These are phyloP conservation scores for Mrakia frigida DNA, from an alignment of 768 basidiomycete genomes.

Conservation along the genomic window DNA sequence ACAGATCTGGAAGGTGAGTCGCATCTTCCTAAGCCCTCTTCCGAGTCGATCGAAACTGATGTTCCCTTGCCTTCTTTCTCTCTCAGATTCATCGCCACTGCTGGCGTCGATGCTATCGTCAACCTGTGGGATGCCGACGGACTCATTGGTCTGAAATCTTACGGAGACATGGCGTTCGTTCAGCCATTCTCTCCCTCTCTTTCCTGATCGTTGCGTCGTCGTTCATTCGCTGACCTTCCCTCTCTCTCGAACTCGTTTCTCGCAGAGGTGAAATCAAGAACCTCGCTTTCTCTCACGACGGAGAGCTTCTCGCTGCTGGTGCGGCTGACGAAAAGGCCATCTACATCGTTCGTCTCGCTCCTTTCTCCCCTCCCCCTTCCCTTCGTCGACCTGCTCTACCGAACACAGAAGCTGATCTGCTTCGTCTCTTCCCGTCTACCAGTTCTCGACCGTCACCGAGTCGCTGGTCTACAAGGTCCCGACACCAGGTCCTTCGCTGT, in stretches of 20 bases:
- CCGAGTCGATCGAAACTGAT: not conserved
- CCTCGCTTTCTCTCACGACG: constrained; percentile 17
- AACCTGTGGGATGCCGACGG: constrained; percentile 25
- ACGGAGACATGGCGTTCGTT: constrained; percentile 26
- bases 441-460: constrained; percentile 24
- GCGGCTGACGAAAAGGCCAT: constrained; percentile 15
- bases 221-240: too few species aligned
- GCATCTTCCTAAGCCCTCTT: too few species aligned
- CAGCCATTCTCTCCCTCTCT: not conserved
- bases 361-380: not conserved
- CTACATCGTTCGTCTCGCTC: constrained; percentile 26
- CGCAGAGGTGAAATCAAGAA: constrained; percentile 20
- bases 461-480: constrained; percentile 19
- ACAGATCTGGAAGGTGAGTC: not conserved
- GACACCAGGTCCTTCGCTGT: not conserved
- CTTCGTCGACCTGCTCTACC: not conserved
- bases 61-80: not conserved
- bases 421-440: not conserved
- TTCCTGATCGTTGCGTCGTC: not conserved
- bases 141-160: constrained; percentile 22
- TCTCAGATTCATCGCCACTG: constrained; percentile 15
- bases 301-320: constrained; percentile 26
- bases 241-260: not conserved
- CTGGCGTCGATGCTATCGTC: constrained; percentile 24
- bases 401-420: not conserved